Base-by-base conservation (phyloP, 495 filamentous ascomycete species). In the Xylaria acuta region DNA sequence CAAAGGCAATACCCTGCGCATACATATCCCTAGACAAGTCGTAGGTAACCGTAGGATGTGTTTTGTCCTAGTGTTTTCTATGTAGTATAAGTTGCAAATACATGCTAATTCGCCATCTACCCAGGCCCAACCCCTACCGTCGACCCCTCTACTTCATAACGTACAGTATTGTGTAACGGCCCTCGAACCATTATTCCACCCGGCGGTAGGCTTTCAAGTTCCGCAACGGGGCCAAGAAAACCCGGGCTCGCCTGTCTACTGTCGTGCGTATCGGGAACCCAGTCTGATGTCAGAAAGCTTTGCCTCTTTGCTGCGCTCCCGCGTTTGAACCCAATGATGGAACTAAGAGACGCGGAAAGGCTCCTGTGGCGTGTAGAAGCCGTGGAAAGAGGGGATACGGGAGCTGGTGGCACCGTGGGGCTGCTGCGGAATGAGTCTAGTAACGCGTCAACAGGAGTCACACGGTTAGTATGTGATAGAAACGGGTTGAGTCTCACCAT, bases 81-180 rank as follows among this genome's bases (percentile, higher is more conserved):
- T n/a, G n/a, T n/a, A 30, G 20, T 20, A 32, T 14, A 25, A 53
- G 18, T 9, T 51, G n/a, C 9, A 27, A 12, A 20, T 25, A 16
- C 41, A 25, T 25, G 7, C 20, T 43, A 53, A 30, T 40, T 53
- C 14, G 43, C 43, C 45, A 43, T 70, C n/a, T 63, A 30, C 14
- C 32, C 43, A 2, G 58, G 5, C n/a, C n/a, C 54, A 1, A 25
- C 5, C 11, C 8, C 12, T 36, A 45, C 56, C 14, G 40, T 36
- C 47, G 69, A 64, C 3, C 59, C 68, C 9, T 41, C 45, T n/a
- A 71, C 25, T 30, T 71, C 69, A 36, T 64, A 63, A 25, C 53
- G 60, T 9, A 63, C 5, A 41, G 16, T 20, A 43, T 60, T 47
- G 16, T 43, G 68, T n/a, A 36, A 14, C 3, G 32, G 47, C 14